Evolutionary conservation across 1,284 basidiomycete species (phyloP), one percentile per base, ranked within the genome.

Genomic region (Pyrrhoderma noxium): DNA sequence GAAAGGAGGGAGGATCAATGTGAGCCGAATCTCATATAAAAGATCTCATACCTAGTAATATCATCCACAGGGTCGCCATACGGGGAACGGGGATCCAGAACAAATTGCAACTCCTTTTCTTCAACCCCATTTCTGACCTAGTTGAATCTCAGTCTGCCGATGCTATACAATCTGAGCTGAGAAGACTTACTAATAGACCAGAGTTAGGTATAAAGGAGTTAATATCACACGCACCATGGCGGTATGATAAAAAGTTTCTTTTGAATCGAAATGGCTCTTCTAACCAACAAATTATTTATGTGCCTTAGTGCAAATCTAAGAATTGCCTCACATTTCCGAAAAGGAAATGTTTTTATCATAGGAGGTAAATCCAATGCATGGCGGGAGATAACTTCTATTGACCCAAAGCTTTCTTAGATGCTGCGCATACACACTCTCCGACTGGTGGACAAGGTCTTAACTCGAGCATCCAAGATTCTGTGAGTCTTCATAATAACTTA

Each of bases 391-490:
- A 3, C 19, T 36, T 44, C 25, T 16, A 14, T 36, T 34, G 11
- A 13, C 43, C 8, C 13, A 4, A 23, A 49, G 13, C 4, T 39
- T 8, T 21, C 8, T 1, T 52, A 75, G 74, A 71, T 58, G 62
- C 70, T 31, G 70, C 63, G 2, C 70, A 71, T 55, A 65, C 70
- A 14, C 74, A 75, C 52, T 72, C 68, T 42, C 72, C 71, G 21
- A 65, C 68, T 0, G 74, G 74, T n/a, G 70, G 72, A 13, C 72
- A 75, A 52, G 73, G 71, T 11, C 56, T 72, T 31, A 75, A 74
- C 45, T 60, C 66, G 0, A 56, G 64, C 19, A 59, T 72, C 8
- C 70, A 72, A 52, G 71, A 74, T 55, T 59, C 69, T 2, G 70
- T 71, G 66, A 49, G 19, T 8, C 14, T 52, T 25, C 8, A 22